Percentiles rank a stretch among this genome's conserved stretches.
Evolutionary conservation across 78 protist species (phyloP).

Genomic region (Anaeramoeba ignava): DNA sequence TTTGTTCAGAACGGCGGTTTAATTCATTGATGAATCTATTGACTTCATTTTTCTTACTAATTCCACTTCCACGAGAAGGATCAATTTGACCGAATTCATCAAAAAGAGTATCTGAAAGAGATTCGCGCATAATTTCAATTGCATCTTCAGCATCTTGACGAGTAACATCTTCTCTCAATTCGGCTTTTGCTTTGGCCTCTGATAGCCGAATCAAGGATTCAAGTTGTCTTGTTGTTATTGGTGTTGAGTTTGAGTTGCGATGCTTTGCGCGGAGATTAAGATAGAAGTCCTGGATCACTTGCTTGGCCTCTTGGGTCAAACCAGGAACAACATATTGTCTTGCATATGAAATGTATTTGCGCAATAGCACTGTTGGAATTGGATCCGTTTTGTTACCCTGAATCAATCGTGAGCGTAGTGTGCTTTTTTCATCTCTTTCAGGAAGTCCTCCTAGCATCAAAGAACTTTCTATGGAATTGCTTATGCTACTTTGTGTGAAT

Average conservation of each 20-base stretch:
- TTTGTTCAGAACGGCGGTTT: neutral
- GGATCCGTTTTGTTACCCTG: conserved; percentile 23
- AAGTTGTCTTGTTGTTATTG: conserved; percentile 93
- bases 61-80: conserved; percentile 1
- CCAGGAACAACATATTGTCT: conserved; percentile 17
- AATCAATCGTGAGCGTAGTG: neutral
- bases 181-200: conserved; percentile 86
- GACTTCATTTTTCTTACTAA: neutral
- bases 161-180: conserved; percentile 68
- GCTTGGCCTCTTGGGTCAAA: conserved; percentile 52
- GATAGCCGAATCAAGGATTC: conserved; percentile 86
- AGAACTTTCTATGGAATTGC: neutral
- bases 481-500: neutral
- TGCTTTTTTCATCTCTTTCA: neutral
- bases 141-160: conserved; percentile 35
- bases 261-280: conserved; percentile 39
- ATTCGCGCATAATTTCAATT: conserved; percentile 12
- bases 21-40: neutral
- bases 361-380: conserved; percentile 50
- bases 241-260: conserved; percentile 24
- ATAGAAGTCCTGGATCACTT: conserved; percentile 60
- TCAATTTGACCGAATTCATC: conserved; percentile 21
- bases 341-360: conserved; percentile 88
- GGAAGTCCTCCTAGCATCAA: neutral
- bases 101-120: conserved; percentile 14